Conservation (phyloP, 441 rosid species). For the Capsella rubella region DNA sequence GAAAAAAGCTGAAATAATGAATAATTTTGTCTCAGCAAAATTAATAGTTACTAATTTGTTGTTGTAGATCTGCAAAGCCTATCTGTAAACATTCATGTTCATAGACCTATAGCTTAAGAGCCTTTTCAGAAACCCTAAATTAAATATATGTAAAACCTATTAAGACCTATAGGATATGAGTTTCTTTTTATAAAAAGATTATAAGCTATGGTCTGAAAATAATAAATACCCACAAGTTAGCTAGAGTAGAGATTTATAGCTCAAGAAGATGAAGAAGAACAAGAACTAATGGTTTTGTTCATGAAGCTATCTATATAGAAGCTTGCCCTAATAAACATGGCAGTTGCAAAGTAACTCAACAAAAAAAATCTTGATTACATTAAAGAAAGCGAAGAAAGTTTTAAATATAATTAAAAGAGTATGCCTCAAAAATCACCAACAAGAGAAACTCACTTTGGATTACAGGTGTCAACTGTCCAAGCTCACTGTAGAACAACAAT, state of each 20-base stretch:
- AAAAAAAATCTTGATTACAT: constrained; percentile 23
- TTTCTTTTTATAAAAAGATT: constrained; percentile 34
- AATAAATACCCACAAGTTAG: constrained; percentile 2
- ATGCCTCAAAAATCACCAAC: constrained; percentile 57
- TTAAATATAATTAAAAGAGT: constrained; percentile 41
- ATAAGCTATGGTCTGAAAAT: constrained; percentile 45
- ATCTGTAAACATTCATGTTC: constrained; percentile 22
- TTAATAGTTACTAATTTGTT: constrained; percentile 6
- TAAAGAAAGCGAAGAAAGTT: constrained; percentile 42
- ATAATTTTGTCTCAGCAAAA: not conserved
- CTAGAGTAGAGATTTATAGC: constrained; percentile 17
- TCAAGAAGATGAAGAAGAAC: constrained; percentile 44
- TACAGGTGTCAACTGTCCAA: constrained; percentile 94
- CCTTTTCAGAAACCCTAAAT: constrained; percentile 42
- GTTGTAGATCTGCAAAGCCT: constrained; percentile 51
- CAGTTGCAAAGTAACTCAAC: constrained; percentile 36
- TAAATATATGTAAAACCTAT: constrained; percentile 37
- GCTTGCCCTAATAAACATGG: constrained; percentile 52
- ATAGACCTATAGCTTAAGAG: constrained; percentile 38
- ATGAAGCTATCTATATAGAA: constrained; percentile 15
- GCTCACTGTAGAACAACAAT: constrained; percentile 48
- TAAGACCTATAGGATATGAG: not conserved
- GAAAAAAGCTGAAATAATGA: constrained; percentile 23
- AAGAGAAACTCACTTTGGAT: constrained; percentile 49
- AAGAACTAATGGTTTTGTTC: constrained; percentile 5